Evolutionary conservation across 1,284 basidiomycete species (phyloP).

Genomic region (Mycosarcoma mackinlayi): DNA sequence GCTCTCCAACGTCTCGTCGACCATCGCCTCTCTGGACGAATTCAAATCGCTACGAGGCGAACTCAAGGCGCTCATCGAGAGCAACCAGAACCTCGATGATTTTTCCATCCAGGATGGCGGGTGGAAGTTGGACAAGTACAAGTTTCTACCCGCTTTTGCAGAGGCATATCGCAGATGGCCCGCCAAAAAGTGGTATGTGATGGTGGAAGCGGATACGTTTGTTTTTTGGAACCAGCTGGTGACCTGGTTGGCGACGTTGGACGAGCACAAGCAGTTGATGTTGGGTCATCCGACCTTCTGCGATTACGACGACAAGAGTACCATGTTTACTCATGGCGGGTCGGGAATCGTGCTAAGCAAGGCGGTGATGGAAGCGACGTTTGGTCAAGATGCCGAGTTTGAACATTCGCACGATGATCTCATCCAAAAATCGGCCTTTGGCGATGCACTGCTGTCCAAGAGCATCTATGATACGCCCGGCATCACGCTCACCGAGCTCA

Average conservation of each 20-base stretch:
- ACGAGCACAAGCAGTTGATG: constrained; percentile 15
- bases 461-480: constrained; percentile 29
- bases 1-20: constrained; percentile 28
- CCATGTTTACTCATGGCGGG: constrained; percentile 47
- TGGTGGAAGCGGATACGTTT: constrained; percentile 58
- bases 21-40: constrained; percentile 13
- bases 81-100: constrained; percentile 21
- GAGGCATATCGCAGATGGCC: constrained; percentile 37
- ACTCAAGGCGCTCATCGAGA: constrained; percentile 3
- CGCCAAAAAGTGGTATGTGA: constrained; percentile 42
- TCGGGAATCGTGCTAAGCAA: constrained; percentile 34
- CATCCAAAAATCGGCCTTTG: constrained; percentile 29
- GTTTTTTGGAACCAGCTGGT: constrained; percentile 42
- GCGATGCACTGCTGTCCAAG: constrained; percentile 49
- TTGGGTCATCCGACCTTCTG: constrained; percentile 36
- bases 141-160: constrained; percentile 47
- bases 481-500: constrained; percentile 10
- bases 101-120: constrained; percentile 25
- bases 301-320: constrained; percentile 30
- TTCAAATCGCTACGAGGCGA: constrained; percentile 16
- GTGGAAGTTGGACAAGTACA: constrained; percentile 54
- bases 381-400: constrained; percentile 25
- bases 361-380: constrained; percentile 27
- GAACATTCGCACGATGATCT: constrained; percentile 32
- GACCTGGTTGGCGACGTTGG: constrained; percentile 21